Percentiles rank a stretch among this genome's conserved stretches.
phyloP scores from a whole-genome alignment of 148 eudicot species.

The Nyssa sinensis region DNA sequence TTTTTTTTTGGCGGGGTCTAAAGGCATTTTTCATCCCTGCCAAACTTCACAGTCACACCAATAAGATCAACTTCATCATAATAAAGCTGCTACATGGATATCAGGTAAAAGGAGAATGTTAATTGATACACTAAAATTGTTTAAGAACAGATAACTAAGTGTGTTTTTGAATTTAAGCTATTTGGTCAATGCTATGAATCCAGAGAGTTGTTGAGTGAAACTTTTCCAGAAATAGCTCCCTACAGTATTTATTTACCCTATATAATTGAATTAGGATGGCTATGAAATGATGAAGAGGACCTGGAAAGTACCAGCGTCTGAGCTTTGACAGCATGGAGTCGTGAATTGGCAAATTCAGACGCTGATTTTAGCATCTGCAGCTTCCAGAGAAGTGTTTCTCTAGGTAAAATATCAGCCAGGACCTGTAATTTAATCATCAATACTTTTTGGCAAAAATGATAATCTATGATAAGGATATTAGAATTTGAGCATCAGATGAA shows the following conservation, averaged over 20 bases:
- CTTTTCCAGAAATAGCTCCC: not conserved
- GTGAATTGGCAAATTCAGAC: slow-evolving; percentile 58
- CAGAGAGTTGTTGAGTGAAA: not conserved
- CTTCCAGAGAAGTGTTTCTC: slow-evolving; percentile 65
- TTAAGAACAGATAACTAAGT: not conserved
- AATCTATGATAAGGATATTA: not conserved
- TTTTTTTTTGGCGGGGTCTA: too few relatives aligned
- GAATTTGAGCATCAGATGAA: slow-evolving; percentile 1
- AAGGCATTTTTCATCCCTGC: not conserved
- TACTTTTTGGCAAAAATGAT: not conserved
- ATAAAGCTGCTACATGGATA: too few relatives aligned
- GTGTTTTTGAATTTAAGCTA: not conserved
- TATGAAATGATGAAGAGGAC: slow-evolving; percentile 22
- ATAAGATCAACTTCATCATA: not conserved
- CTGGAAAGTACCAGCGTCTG: slow-evolving; percentile 62
- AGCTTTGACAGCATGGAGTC: slow-evolving; percentile 70
- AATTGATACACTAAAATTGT: not conserved
- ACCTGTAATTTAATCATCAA: slow-evolving; percentile 42
- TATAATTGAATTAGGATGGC: not conserved
- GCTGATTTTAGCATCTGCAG: slow-evolving; percentile 63
- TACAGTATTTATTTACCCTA: not conserved
- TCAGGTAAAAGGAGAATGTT: not conserved
- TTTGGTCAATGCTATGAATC: not conserved
- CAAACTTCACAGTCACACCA: not conserved
- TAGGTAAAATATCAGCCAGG: slow-evolving; percentile 46